Evolutionary conservation across 345 rosid species (phyloP).

Genomic region (Salix arbutifolia): DNA sequence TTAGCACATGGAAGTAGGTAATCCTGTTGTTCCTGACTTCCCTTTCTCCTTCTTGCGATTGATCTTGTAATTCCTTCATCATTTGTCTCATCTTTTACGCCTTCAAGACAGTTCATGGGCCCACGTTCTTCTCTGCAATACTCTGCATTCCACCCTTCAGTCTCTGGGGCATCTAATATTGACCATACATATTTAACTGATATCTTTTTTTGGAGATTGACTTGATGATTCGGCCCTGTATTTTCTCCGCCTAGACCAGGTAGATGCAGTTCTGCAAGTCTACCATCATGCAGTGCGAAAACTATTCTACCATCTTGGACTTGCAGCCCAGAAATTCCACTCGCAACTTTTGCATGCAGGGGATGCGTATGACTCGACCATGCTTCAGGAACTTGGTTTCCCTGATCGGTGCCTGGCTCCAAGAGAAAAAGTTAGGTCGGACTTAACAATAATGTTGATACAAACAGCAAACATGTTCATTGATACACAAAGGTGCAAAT

Average conservation of each 20-base stretch:
- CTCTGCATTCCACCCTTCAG: conserved; percentile 74
- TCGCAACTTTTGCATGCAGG: conserved; percentile 43
- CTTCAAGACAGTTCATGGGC: conserved; percentile 49
- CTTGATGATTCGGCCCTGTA: conserved; percentile 43
- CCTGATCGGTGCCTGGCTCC: conserved; percentile 38
- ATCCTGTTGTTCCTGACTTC: conserved; percentile 36
- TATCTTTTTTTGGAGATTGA: conserved; percentile 36
- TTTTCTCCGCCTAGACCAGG: conserved; percentile 58
- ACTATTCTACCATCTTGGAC: conserved; percentile 53
- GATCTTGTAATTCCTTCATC: conserved; percentile 39
- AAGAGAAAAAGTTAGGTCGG: neutral
- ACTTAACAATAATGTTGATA: neutral
- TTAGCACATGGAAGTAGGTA: conserved; percentile 34
- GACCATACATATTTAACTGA: conserved; percentile 47
- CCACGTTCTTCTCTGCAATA: conserved; percentile 71
- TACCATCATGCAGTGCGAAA: conserved; percentile 63
- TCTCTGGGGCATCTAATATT: conserved; percentile 55
- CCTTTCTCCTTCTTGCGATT: conserved; percentile 44
- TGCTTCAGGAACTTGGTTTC: conserved; percentile 32
- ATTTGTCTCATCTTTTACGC: conserved; percentile 49
- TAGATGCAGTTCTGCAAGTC: conserved; percentile 59
- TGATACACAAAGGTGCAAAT: neutral
- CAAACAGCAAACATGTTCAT: neutral
- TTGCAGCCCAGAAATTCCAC: conserved; percentile 48
- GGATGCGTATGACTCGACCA: conserved; percentile 63